A percentile compares a stretch with the other conserved stretches of the same genome.
Conservation (phyloP, 139 green algal genomes). For the Nannochloris sp. region DNA sequence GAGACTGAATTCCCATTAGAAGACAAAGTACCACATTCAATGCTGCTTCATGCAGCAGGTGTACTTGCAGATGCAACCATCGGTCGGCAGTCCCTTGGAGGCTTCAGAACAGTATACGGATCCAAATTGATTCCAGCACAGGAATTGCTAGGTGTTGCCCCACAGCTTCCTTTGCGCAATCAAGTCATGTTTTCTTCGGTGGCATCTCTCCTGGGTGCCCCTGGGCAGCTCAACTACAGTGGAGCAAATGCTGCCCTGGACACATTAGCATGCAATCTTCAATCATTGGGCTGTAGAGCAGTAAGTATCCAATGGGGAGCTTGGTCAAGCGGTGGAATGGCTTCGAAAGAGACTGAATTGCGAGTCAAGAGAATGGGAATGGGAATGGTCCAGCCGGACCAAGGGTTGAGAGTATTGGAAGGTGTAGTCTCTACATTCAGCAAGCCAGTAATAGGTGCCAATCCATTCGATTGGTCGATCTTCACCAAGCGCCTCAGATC, state of each 20-base stretch:
- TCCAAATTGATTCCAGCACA: constrained; percentile 22
- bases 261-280: constrained; percentile 12
- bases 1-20: not conserved
- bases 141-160: not conserved
- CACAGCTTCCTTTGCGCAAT: constrained; percentile 5
- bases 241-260: constrained; percentile 50
- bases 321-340: constrained; percentile 36
- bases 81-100: constrained; percentile 35
- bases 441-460: constrained; percentile 33
- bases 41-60: constrained; percentile 62
- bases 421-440: not conserved
- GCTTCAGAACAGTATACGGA: constrained; percentile 35
- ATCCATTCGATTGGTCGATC: constrained; percentile 50
- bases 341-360: constrained; percentile 18
- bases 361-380: constrained; percentile 44
- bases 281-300: constrained; percentile 2
- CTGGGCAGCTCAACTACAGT: constrained; percentile 48
- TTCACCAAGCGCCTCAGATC: constrained; percentile 40
- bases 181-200: constrained; percentile 64
- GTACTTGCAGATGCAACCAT: constrained; percentile 61
- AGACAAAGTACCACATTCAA: constrained; percentile 1
- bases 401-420: constrained; percentile 24
- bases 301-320: constrained; percentile 39
- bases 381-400: constrained; percentile 21
- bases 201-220: constrained; percentile 29